A percentile compares a stretch with the other conserved stretches of the same genome.
These are phyloP conservation scores for Nemania sp. DNA, from an alignment of 2,329 filamentous ascomycete species.

Conservation along the genomic window DNA sequence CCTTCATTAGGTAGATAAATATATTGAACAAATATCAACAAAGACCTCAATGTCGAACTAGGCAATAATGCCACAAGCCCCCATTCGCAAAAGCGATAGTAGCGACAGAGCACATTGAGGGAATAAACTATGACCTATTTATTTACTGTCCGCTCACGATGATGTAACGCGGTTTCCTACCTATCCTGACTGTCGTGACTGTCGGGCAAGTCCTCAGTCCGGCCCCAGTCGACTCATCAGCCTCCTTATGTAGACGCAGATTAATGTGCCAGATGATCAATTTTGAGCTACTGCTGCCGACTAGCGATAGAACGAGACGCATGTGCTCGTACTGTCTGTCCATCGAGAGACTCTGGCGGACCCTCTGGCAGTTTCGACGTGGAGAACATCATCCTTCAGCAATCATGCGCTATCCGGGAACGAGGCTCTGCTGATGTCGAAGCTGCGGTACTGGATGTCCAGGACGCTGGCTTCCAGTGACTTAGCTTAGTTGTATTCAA, in stretches of 20 bases:
- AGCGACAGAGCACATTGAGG: too few relatives aligned
- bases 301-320: slow-evolving; percentile 21
- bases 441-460: slow-evolving; percentile 18
- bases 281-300: slow-evolving; percentile 15
- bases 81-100: too few relatives aligned
- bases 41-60: too few relatives aligned
- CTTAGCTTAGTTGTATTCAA: slow-evolving; percentile 19
- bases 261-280: slow-evolving; percentile 24
- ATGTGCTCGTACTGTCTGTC: slow-evolving; percentile 23
- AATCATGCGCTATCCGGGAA: slow-evolving; percentile 23
- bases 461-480: slow-evolving; percentile 15
- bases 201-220: slow-evolving; percentile 9
- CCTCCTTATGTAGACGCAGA: slow-evolving; percentile 18
- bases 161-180: slow-evolving; percentile 18
- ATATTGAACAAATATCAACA: too few relatives aligned
- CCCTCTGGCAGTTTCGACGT: slow-evolving; percentile 13
- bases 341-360: slow-evolving; percentile 13
- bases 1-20: too few relatives aligned
- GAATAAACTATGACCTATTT: too few relatives aligned
- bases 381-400: slow-evolving; percentile 11
- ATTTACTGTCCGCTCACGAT: background rate
- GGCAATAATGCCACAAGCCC: too few relatives aligned
- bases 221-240: slow-evolving; percentile 6
- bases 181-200: slow-evolving; percentile 20
- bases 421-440: slow-evolving; percentile 21